phyloP scores from a whole-genome alignment of 2,329 filamentous ascomycete species.

The Neurospora sp. region DNA sequence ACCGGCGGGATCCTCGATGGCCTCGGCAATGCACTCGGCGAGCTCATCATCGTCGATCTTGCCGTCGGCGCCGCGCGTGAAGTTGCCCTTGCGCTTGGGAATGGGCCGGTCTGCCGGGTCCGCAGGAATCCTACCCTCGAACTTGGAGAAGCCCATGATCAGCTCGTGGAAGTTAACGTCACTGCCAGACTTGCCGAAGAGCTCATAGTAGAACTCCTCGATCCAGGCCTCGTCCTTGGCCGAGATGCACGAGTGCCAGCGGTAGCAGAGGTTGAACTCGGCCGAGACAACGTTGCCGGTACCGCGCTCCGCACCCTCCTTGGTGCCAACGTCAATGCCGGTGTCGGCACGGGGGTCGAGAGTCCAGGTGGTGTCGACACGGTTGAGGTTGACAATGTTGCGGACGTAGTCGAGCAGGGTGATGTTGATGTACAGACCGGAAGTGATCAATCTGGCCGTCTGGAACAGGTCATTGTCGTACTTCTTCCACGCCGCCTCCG shows the following conservation, averaged over 20 bases:
- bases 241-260: conserved; percentile 74
- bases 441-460: conserved; percentile 64
- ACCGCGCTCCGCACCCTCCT: conserved; percentile 53
- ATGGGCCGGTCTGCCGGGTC: conserved; percentile 65
- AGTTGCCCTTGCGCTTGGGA: conserved; percentile 46
- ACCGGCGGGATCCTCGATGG: conserved; percentile 70
- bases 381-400: conserved; percentile 46
- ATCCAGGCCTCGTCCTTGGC: conserved; percentile 74
- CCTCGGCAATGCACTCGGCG: conserved; percentile 54
- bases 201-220: conserved; percentile 52
- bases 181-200: conserved; percentile 50
- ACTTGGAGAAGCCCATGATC: conserved; percentile 50
- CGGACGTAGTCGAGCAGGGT: conserved; percentile 69
- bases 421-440: conserved; percentile 69
- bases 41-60: conserved; percentile 68
- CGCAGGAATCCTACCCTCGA: conserved; percentile 47
- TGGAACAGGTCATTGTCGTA: conserved; percentile 73
- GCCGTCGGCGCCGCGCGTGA: conserved; percentile 49
- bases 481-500: conserved; percentile 48
- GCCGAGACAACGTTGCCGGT: conserved; percentile 76
- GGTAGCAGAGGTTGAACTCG: conserved; percentile 82
- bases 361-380: conserved; percentile 67
- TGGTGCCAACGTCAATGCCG: conserved; percentile 42
- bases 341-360: conserved; percentile 66
- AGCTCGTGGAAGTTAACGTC: conserved; percentile 51